phyloP scores from a whole-genome alignment of 2,329 filamentous ascomycete species.

The Ophiostoma pallidulum region DNA sequence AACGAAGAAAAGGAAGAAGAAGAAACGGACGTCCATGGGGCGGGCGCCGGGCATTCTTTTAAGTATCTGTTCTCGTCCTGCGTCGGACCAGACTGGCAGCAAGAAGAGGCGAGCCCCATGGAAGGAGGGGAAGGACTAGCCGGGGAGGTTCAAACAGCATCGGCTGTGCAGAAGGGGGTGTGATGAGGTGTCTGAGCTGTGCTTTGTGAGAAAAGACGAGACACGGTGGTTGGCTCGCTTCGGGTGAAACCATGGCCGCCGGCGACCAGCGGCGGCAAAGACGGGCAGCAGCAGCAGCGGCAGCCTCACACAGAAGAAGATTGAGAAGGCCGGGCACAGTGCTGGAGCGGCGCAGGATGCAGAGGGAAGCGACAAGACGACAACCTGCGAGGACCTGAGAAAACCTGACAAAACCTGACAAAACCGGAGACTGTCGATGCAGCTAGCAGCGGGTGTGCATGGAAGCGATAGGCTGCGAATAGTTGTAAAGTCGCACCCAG shows the following conservation, averaged over 20 bases:
- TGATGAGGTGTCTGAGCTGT: constrained; percentile 2
- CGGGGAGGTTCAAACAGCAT: not conserved
- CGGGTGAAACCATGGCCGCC: constrained; percentile 5
- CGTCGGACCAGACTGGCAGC: not conserved
- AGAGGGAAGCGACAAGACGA: not conserved
- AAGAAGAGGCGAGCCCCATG: not conserved
- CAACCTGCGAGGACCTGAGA: not conserved
- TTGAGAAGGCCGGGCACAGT: not conserved
- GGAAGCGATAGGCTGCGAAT: constrained; percentile 14
- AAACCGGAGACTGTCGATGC: not conserved
- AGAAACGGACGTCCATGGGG: not conserved
- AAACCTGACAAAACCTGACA: not conserved
- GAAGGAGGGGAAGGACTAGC: not conserved
- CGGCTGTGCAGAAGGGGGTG: not conserved
- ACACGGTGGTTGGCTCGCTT: constrained; percentile 11
- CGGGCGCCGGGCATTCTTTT: not conserved
- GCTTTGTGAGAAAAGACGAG: constrained; percentile 1
- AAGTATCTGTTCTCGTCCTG: not conserved
- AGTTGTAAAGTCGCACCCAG: not conserved
- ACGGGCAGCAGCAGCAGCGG: constrained; percentile 3
- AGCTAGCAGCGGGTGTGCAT: constrained; percentile 10
- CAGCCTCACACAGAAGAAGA: not conserved
- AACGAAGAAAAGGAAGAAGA: not conserved
- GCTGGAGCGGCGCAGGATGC: not conserved
- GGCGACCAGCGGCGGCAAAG: not conserved